Percentiles rank a stretch among this genome's conserved stretches.
Conservation (phyloP, 2,329 filamentous ascomycete genomes). For the Emergomyces orientalis region DNA sequence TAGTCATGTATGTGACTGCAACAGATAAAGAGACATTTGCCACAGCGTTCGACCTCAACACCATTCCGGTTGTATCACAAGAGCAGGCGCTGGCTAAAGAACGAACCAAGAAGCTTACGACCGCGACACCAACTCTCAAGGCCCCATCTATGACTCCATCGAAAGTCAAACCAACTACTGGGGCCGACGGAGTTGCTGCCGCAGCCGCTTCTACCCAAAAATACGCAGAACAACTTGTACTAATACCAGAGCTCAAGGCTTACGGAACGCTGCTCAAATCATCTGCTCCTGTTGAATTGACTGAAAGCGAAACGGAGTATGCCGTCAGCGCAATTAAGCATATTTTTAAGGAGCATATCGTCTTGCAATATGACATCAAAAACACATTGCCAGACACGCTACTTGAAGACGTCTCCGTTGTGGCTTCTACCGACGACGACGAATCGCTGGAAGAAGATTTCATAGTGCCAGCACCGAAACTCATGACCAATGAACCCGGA, state of each 20-base stretch:
- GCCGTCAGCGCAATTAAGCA: slow-evolving; percentile 92
- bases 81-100: slow-evolving; percentile 96
- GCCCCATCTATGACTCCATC: slow-evolving; percentile 71
- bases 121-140: slow-evolving; percentile 85
- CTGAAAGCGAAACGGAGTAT: slow-evolving; percentile 95
- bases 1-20: slow-evolving; percentile 94
- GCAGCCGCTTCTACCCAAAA: slow-evolving; percentile 75
- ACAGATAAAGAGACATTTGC: slow-evolving; percentile 80
- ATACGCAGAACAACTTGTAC: slow-evolving; percentile 76
- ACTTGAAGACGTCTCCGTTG: slow-evolving; percentile 77
- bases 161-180: slow-evolving; percentile 58
- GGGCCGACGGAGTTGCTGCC: slow-evolving; percentile 65
- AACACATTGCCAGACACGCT: slow-evolving; percentile 90
- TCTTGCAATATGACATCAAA: slow-evolving; percentile 94
- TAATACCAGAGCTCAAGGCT: slow-evolving; percentile 81
- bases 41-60: slow-evolving; percentile 77
- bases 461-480: slow-evolving; percentile 77
- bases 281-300: slow-evolving; percentile 74
- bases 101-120: slow-evolving; percentile 92
- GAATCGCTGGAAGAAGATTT: slow-evolving; percentile 74
- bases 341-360: slow-evolving; percentile 93
- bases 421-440: slow-evolving; percentile 70
- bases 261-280: slow-evolving; percentile 92
- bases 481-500: slow-evolving; percentile 76
- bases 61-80: slow-evolving; percentile 84